phyloP scores from a whole-genome alignment of 352 stramenopile species.

The Halophytophthora polymorphica region DNA sequence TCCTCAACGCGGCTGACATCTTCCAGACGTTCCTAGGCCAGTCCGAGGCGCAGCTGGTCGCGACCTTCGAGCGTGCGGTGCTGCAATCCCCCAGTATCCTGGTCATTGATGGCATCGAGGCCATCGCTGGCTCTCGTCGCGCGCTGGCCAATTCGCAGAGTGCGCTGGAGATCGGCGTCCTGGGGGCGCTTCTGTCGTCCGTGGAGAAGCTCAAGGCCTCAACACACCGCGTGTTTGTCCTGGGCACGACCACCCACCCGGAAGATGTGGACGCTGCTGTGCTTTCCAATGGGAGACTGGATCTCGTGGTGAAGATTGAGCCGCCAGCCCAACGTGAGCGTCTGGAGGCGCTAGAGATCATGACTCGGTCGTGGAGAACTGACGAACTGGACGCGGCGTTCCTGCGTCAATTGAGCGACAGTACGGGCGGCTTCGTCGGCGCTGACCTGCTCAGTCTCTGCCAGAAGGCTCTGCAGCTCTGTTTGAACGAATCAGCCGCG shows the following conservation, averaged over 20 bases:
- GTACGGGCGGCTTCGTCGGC: constrained; percentile 95
- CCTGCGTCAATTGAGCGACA: constrained; percentile 88
- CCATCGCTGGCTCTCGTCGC: constrained; percentile 69
- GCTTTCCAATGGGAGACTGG: constrained; percentile 94
- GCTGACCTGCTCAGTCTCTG: constrained; percentile 81
- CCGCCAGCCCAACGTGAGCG: constrained; percentile 91
- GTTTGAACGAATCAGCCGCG: constrained; percentile 38
- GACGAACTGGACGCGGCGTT: constrained; percentile 53
- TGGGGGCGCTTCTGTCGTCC: constrained; percentile 82
- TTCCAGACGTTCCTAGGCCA: constrained; percentile 94
- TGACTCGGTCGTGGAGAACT: constrained; percentile 83
- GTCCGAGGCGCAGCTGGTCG: constrained; percentile 69
- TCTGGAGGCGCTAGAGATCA: constrained; percentile 89
- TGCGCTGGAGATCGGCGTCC: constrained; percentile 69
- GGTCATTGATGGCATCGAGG: constrained; percentile 91
- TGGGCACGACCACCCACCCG: constrained; percentile 74
- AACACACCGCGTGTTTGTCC: constrained; percentile 49
- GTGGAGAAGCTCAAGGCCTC: constrained; percentile 69
- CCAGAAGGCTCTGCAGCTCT: constrained; percentile 65
- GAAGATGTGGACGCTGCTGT: constrained; percentile 91
- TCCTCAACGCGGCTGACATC: constrained; percentile 88
- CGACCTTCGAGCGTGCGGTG: constrained; percentile 50
- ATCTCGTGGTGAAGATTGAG: constrained; percentile 94
- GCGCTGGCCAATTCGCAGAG: constrained; percentile 50
- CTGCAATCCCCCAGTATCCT: constrained; percentile 60